A percentile compares a stretch with the other conserved stretches of the same genome.
Conservation (phyloP, 2,329 filamentous ascomycete species). For the Thelonectria discophora region DNA sequence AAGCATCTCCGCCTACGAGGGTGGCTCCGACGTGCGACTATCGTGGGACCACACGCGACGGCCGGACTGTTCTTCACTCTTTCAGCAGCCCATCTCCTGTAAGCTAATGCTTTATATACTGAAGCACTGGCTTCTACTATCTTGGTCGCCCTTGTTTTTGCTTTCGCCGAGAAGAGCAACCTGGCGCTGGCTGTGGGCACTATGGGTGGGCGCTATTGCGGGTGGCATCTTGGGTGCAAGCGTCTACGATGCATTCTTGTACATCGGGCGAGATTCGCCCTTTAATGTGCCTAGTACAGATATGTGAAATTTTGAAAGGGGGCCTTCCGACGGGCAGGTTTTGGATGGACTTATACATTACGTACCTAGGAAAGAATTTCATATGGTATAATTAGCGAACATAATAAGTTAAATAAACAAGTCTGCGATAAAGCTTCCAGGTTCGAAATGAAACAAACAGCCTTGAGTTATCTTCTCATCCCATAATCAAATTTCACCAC, state of each 20-base stretch:
- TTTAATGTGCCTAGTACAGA: conserved; percentile 2
- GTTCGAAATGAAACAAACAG: no score
- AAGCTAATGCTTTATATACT: conserved; percentile 4
- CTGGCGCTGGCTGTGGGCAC: conserved; percentile 8
- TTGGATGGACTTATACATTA: no score
- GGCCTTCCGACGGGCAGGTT: no score
- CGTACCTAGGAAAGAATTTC: no score
- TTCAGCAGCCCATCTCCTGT: conserved; percentile 4
- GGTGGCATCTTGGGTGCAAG: conserved; percentile 5
- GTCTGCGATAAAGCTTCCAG: no score
- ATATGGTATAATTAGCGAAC: no score
- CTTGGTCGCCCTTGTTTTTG: conserved; percentile 1
- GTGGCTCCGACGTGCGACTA: conserved; percentile 7
- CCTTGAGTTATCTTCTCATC: not conserved
- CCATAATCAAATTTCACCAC: not conserved
- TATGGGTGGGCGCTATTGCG: conserved; percentile 2
- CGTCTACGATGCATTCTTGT: conserved; percentile 5
- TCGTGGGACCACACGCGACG: conserved; percentile 8
- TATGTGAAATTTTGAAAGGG: no score
- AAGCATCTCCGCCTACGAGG: conserved; percentile 11
- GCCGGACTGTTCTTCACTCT: conserved; percentile 10
- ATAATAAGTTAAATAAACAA: no score
- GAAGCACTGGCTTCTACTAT: conserved; percentile 3
- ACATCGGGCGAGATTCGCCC: conserved; percentile 8
- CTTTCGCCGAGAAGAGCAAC: conserved; percentile 10